Conservation (phyloP, 192 early-diverging fungal species). For the Radiomyces spectabilis region DNA sequence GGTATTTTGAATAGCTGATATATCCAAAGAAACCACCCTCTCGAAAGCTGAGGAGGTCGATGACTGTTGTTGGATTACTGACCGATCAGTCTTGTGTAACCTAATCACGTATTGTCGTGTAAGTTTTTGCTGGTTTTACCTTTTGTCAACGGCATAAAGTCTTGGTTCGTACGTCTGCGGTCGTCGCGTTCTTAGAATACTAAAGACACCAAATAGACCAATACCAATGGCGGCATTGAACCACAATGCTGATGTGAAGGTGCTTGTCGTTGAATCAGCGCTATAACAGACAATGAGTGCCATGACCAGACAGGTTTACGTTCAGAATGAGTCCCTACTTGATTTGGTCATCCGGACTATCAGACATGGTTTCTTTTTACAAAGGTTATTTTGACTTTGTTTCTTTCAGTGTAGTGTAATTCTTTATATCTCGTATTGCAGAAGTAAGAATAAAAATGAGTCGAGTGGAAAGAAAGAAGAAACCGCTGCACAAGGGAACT, state of each 20-base stretch:
- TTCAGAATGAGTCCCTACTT: too few relatives aligned
- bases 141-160: slow-evolving; percentile 44
- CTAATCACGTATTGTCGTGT: neutral
- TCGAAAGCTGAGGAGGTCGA: slow-evolving; percentile 43
- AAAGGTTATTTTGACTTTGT: too few relatives aligned
- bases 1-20: slow-evolving; percentile 39
- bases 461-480: too few relatives aligned
- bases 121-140: neutral
- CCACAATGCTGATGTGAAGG: slow-evolving; percentile 60
- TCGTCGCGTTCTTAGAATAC: slow-evolving; percentile 54
- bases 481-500: too few relatives aligned
- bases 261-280: slow-evolving; percentile 44
- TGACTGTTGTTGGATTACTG: slow-evolving; percentile 19
- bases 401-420: too few relatives aligned
- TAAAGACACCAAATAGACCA: slow-evolving; percentile 50
- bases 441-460: too few relatives aligned
- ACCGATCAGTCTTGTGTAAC: neutral
- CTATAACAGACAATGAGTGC: too few relatives aligned
- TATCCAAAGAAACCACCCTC: slow-evolving; percentile 54
- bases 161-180: slow-evolving; percentile 67
- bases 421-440: too few relatives aligned
- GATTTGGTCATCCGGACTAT: too few relatives aligned
- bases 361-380: too few relatives aligned
- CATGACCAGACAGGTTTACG: too few relatives aligned
- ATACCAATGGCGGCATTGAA: slow-evolving; percentile 57